Evolutionary conservation across 2,329 filamentous ascomycete species (phyloP), one percentile per base, ranked within the genome.

Genomic region (Alternaria longipes): DNA sequence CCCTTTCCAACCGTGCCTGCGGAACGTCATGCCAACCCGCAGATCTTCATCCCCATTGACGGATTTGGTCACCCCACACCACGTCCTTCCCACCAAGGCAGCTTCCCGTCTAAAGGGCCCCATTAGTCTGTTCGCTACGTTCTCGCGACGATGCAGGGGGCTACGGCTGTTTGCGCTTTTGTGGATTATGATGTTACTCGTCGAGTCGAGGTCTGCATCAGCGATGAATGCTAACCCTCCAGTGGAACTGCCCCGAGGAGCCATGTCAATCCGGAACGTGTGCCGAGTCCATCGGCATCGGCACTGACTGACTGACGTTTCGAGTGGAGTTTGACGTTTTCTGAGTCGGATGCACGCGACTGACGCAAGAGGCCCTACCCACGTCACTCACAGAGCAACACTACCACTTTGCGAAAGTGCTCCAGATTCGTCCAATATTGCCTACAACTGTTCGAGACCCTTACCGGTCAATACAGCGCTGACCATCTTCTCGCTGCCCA

Each of bases 21-120:
- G 30, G 41, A 32, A 50, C 62, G 53, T 60, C 59, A 57, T 67
- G 61, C 38, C 56, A 67, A 62, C 56, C 55, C 60, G 61, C 54
- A 62, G 64, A 69, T 67, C 66, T 26, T 16, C 57, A 59, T 46
- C 26, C 42, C 41, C 45, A 36, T 56, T 56, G 46, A 55, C 36
- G 28, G 16, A 18, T 30, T 18, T 59, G 34, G 46, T 51, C 52
- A 56, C 62, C 46, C 38, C 57, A 60, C 60, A 28, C 26, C 34
- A 36, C 38, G 24, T 41, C 46, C 34, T 58, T 54, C 28, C 42
- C 18, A 38, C 16, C 14, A 26, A 38, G 38, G 45, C 30, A 50
- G 22, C 22, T 16, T 24, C 18, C 38, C 45, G 44, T 51, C 38
- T 2, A 22, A n/a, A 49, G 40, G 30, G 18, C 28, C 58, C 47